Conservation (phyloP, 805 yeast species). For the Metschnikowia lunata region DNA sequence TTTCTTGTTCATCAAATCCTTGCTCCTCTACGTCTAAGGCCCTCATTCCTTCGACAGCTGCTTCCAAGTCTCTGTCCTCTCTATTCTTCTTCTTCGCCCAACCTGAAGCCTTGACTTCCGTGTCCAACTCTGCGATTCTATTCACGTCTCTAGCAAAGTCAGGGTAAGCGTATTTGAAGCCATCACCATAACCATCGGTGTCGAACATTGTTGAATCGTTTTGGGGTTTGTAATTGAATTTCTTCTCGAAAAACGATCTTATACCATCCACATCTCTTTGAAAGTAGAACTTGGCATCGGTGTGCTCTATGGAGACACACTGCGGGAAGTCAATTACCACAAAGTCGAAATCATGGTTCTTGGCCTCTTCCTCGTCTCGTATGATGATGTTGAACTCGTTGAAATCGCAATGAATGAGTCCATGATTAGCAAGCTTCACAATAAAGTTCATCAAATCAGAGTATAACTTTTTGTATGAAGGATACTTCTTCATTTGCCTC, state of each 20-base stretch:
- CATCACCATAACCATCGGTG: slow-evolving; percentile 77
- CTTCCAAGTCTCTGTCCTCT: slow-evolving; percentile 60
- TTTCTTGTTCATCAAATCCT: slow-evolving; percentile 38
- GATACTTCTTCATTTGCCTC: slow-evolving; percentile 74
- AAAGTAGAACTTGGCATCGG: slow-evolving; percentile 83
- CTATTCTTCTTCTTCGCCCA: slow-evolving; percentile 46
- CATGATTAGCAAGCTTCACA: slow-evolving; percentile 78
- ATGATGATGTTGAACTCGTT: slow-evolving; percentile 95
- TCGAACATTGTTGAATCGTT: slow-evolving; percentile 70
- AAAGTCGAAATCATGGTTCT: slow-evolving; percentile 57
- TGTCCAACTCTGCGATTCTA: slow-evolving; percentile 68
- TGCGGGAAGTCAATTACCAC: slow-evolving; percentile 98
- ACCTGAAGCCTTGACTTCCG: slow-evolving; percentile 91
- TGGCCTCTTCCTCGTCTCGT: slow-evolving; percentile 52
- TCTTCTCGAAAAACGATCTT: slow-evolving; percentile 72
- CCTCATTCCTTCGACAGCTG: slow-evolving; percentile 69
- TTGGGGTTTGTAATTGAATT: slow-evolving; percentile 68
- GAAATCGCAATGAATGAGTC: slow-evolving; percentile 95
- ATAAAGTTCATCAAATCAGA: slow-evolving; percentile 83
- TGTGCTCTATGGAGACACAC: slow-evolving; percentile 89
- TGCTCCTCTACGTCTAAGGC: slow-evolving; percentile 28
- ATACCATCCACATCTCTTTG: slow-evolving; percentile 92
- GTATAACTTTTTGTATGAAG: slow-evolving; percentile 66
- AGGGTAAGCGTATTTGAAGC: slow-evolving; percentile 73
- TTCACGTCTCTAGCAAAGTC: slow-evolving; percentile 70